phyloP scores from a whole-genome alignment of 1,284 basidiomycete species.

The Naganishia cerealis region DNA sequence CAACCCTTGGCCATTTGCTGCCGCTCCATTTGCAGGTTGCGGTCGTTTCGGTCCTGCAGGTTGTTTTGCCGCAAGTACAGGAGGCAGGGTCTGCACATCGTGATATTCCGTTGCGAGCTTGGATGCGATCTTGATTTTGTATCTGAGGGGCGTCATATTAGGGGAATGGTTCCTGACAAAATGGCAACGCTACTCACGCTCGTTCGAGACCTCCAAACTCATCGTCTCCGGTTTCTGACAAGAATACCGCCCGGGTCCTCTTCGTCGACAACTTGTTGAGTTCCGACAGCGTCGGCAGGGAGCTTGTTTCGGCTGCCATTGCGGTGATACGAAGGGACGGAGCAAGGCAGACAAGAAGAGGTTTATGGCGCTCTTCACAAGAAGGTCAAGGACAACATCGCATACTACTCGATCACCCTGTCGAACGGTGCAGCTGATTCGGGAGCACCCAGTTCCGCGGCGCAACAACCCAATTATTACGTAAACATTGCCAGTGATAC shows the following conservation, averaged over 20 bases:
- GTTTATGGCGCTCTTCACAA: not conserved
- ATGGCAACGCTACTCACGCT: slow-evolving; percentile 46
- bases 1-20: slow-evolving; percentile 58
- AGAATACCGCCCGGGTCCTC: slow-evolving; percentile 55
- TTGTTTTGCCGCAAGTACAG: slow-evolving; percentile 77
- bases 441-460: no score
- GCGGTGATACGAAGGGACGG: not conserved
- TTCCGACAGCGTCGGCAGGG: slow-evolving; percentile 36
- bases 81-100: slow-evolving; percentile 79
- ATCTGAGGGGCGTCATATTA: slow-evolving; percentile 40
- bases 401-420: not conserved
- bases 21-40: slow-evolving; percentile 57
- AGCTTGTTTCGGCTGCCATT: slow-evolving; percentile 15
- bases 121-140: slow-evolving; percentile 59
- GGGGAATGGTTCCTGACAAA: not conserved
- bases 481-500: no score
- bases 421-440: not conserved
- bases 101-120: slow-evolving; percentile 82
- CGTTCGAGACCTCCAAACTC: slow-evolving; percentile 42
- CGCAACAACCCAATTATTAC: no score
- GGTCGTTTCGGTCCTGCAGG: slow-evolving; percentile 73
- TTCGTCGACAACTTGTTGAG: slow-evolving; percentile 53
- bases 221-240: slow-evolving; percentile 43
- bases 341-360: not conserved
- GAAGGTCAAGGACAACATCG: not conserved